Evolutionary conservation across 352 stramenopile species (phyloP), one percentile per base, ranked within the genome.

Genomic region (Pythium phragmiticola): DNA sequence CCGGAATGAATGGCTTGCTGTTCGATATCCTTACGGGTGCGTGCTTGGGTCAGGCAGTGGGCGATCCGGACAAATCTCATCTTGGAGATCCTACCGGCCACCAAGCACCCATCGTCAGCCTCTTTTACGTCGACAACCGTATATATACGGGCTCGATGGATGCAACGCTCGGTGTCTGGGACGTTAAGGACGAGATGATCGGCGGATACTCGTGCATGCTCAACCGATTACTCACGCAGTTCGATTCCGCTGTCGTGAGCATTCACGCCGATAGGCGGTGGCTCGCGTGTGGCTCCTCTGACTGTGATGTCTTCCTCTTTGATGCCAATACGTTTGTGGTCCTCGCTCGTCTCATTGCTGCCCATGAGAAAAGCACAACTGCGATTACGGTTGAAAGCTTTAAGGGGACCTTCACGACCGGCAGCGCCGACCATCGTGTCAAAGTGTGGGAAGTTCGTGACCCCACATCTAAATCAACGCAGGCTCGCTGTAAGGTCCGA

Each of bases 121-220:
- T 92, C 1, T 88, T 78, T 33, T 89, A 86, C 58, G 65, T 83
- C 46, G 75, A 74, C 21, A 68, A 73, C 9, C 74, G 77, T 4
- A 77, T 94, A 30, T 92, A 92, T 60, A 90, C 85, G 7, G 85
- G 85, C 4, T 81, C 76, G 3, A 80, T 85, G 43, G 83, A 92
- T 43, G 73, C 77, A 26, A 77, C 74, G 1, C 59, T 94, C 30
- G 77, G 82, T 8, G 73, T 90, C 19, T 94, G 85, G 83, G 68
- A 88, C 26, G 71, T 92, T 5, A 67, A 74, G 17, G 80, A 84
- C 28, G 78, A 81, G 28, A 67, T 23, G 5, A 78, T 87, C 19
- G 72, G 78, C n/a, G 83, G 83, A 0, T 81, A 72, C 33, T 84
- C 69, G 12, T 76, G 69, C n/a, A 64, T 69, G 5, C 63, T 92